Evolutionary conservation across 768 basidiomycete genomes (phyloP), one percentile per base, ranked within the genome.

Genomic region (Lactarius sp.): DNA sequence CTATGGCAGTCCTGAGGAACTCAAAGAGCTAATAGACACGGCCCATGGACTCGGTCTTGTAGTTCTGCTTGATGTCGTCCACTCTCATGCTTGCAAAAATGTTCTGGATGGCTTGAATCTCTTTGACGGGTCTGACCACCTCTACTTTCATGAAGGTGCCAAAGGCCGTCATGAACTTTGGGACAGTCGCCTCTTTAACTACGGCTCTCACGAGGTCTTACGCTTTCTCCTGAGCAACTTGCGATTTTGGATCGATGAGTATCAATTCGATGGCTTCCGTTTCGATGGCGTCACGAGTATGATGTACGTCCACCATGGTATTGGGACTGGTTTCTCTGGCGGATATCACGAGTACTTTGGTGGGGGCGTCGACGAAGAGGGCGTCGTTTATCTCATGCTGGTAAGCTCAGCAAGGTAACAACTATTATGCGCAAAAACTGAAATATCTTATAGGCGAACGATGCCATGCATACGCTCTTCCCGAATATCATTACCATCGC

Each of bases 271-370:
- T 70, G 97, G 97, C 12, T 99, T 98, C 84, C 80, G 97, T 49
- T 99, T 99, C 72, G 97, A 99, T 69, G 97, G 97, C 33, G 97
- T 99, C 53, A 99, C 97, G 4, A 95, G 93, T 72, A 98, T 98
- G 96, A 95, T 99, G 93, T 99, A 98, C 77, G 77, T 84, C 56
- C 97, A 99, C 72, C 97, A 98, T 75, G 97, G 97, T 10, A 98
- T 98, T 69, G 96, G 96, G 16, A 84, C 94, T 8, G 97, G 96
- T 18, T 99, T 99, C 77, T 96, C 94, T 47, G 95, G 96, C 33
- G 95, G 92, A 13, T 99, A 99, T 75, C 92, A 97, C 71, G 97
- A 99, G 75, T 99, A 99, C 76, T 99, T 98, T 74, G 96, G 95
- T 14, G 78, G 83, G 39, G 77, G 76, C 13, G 89, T 89, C 20